A percentile compares a stretch with the other conserved stretches of the same genome.
phyloP scores from a whole-genome alignment of 306 rosid genomes.

The Gastrolobium bilobum region DNA sequence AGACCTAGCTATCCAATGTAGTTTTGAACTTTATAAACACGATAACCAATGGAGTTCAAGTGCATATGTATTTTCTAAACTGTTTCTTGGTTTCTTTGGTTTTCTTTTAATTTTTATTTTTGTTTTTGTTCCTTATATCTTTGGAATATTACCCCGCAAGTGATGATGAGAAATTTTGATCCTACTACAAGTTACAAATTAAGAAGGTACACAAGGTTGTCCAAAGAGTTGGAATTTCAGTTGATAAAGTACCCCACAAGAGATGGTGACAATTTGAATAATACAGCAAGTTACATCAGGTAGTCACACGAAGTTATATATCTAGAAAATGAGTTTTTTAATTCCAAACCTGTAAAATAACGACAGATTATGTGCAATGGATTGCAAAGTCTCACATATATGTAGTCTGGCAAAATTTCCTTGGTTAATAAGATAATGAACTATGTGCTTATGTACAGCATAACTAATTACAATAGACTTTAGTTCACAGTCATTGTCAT shows the following conservation, averaged over 20 bases:
- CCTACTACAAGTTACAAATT: neutral
- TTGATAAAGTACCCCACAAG: neutral
- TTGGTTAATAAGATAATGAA: neutral
- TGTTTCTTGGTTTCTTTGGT: neutral
- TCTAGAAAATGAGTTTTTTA: conserved; percentile 1
- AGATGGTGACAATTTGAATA: conserved; percentile 15
- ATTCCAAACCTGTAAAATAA: neutral
- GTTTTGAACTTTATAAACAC: no score
- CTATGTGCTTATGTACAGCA: neutral
- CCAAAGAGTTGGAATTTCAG: conserved; percentile 14
- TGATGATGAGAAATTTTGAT: conserved; percentile 19
- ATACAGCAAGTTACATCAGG: conserved; percentile 4
- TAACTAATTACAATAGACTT: neutral
- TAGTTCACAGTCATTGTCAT: neutral
- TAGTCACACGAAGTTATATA: conserved; percentile 17
- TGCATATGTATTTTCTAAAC: no score
- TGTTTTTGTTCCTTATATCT: neutral
- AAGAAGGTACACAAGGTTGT: neutral
- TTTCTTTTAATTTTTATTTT: neutral
- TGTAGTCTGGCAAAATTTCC: neutral
- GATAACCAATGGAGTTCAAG: no score
- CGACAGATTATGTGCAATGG: neutral
- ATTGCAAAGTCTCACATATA: conserved; percentile 14
- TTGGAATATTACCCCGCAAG: neutral
- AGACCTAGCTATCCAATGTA: no score